Percentiles rank a stretch among this genome's conserved stretches.
These are phyloP conservation scores for Colletotrichum camelliae DNA, from an alignment of 2,329 filamentous ascomycete genomes.

Conservation along the genomic window DNA sequence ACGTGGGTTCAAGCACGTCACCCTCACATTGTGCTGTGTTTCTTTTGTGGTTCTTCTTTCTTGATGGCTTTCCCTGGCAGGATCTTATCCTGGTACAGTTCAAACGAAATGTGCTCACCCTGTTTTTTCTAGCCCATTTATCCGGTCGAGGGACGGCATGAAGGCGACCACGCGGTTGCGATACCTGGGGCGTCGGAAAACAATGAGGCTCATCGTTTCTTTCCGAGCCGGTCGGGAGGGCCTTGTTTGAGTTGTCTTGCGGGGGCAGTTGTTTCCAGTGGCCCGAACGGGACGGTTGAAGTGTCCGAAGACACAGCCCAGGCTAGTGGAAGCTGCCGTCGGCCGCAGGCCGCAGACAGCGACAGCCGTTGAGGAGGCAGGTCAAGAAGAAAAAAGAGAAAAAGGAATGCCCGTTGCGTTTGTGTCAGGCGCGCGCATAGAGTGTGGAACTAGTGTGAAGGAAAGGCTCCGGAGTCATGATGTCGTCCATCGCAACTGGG, in stretches of 20 bases:
- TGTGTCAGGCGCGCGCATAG: constrained; percentile 9
- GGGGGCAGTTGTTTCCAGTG: not conserved
- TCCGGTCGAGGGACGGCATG: not conserved
- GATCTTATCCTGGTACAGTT: not conserved
- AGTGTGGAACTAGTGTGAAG: not conserved
- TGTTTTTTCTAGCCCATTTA: not conserved
- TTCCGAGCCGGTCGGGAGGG: not conserved
- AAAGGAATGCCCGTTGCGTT: not conserved
- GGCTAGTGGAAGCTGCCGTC: not conserved
- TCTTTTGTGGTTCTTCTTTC: not conserved
- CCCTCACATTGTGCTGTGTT: not conserved
- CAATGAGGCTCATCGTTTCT: not conserved
- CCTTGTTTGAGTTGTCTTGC: not conserved
- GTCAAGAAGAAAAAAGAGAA: not conserved
- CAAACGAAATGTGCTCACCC: not conserved
- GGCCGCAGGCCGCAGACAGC: not conserved
- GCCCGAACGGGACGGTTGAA: not conserved
- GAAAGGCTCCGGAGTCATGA: not conserved
- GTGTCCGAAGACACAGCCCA: not conserved
- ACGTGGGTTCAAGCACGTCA: not conserved
- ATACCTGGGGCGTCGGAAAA: not conserved
- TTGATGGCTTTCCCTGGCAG: not conserved
- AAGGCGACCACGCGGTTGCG: not conserved
- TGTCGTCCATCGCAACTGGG: not conserved
- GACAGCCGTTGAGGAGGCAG: not conserved